A percentile compares a stretch with the other conserved stretches of the same genome.
Conservation (phyloP, 1,284 basidiomycete genomes). For the Wolfiporia cocos region DNA sequence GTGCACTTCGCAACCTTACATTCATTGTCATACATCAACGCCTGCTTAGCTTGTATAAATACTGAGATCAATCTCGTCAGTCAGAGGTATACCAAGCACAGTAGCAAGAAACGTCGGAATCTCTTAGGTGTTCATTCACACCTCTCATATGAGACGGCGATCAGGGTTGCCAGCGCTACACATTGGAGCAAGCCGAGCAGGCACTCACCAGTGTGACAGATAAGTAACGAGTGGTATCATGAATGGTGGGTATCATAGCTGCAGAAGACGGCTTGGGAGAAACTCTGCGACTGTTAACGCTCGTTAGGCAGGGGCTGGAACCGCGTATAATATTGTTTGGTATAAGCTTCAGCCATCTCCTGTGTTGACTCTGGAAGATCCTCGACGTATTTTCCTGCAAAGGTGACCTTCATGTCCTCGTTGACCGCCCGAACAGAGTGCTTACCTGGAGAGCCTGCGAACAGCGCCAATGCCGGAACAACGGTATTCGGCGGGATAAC, state of each 20-base stretch:
- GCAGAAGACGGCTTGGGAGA: neutral
- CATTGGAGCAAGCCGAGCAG: no score
- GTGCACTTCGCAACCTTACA: no score
- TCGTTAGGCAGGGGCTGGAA: slow-evolving; percentile 36
- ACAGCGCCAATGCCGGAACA: slow-evolving; percentile 83
- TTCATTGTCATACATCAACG: no score
- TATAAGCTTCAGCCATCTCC: slow-evolving; percentile 51
- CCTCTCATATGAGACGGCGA: no score
- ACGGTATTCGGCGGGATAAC: slow-evolving; percentile 92
- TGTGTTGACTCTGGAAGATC: slow-evolving; percentile 82
- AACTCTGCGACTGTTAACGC: slow-evolving; percentile 9
- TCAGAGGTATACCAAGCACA: no score
- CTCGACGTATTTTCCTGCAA: slow-evolving; percentile 68
- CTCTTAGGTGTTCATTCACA: no score
- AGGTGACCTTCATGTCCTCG: neutral
- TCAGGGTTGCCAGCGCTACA: no score
- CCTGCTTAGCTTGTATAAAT: no score
- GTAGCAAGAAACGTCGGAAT: no score
- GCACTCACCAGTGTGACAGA: no score
- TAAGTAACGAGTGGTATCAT: neutral
- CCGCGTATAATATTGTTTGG: slow-evolving; percentile 68
- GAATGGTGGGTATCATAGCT: neutral
- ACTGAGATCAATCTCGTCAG: no score
- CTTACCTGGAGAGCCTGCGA: slow-evolving; percentile 85
- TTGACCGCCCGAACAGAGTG: slow-evolving; percentile 1